Evolutionary conservation across 306 rosid genomes (phyloP).

Genomic region (Sicyos edulis): DNA sequence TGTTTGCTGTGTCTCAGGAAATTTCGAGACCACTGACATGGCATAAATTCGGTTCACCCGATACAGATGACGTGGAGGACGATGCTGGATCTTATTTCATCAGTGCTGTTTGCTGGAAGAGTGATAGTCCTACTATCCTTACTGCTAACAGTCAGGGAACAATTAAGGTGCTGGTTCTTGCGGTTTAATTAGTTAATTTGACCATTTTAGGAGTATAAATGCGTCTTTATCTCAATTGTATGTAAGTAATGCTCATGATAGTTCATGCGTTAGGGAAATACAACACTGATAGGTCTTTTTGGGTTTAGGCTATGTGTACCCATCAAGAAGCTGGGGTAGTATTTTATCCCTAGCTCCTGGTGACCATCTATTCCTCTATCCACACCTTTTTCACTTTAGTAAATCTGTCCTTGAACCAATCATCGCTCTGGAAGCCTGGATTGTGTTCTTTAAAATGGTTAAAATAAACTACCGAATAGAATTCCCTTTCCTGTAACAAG

Average conservation of each 20-base stretch:
- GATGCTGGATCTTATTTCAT: conserved; percentile 82
- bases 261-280: conserved; percentile 11
- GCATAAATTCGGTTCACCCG: conserved; percentile 81
- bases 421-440: conserved; percentile 2
- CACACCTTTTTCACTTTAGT: background rate
- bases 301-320: conserved; percentile 7
- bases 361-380: conserved; percentile 10
- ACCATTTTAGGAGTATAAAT: conserved; percentile 10
- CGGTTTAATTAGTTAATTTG: conserved; percentile 37
- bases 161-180: conserved; percentile 89
- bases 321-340: conserved; percentile 12
- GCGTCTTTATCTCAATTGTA: conserved; percentile 1
- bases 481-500: background rate
- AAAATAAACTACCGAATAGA: background rate
- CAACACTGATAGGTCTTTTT: conserved; percentile 3
- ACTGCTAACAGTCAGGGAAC: conserved; percentile 97
- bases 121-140: conserved; percentile 85
- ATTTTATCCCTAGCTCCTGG: background rate
- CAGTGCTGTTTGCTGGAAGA: conserved; percentile 98
- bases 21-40: conserved; percentile 77
- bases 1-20: conserved; percentile 47
- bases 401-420: conserved; percentile 15
- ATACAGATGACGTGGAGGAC: conserved; percentile 62
- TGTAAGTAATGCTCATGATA: conserved; percentile 8
- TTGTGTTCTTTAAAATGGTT: conserved; percentile 14